Evolutionary conservation across 495 filamentous ascomycete genomes (phyloP), one percentile per base, ranked within the genome.

Genomic region (Penicillium cosmopolitanum): DNA sequence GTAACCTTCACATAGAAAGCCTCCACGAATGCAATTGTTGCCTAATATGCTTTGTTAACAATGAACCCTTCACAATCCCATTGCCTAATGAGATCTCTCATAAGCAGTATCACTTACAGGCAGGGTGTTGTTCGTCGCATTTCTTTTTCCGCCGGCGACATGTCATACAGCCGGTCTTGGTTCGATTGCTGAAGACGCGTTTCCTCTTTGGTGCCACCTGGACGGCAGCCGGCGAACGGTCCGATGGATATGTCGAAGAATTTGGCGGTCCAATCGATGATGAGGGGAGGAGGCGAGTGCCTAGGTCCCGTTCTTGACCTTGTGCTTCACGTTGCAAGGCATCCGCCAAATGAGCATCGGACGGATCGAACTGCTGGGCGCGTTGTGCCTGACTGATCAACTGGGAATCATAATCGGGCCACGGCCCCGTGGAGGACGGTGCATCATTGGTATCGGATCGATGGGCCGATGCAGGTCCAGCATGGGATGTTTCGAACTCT

Each of bases 131-230:
- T 77, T 98, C 95, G 67, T 98, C 95, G 70, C 95, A 98, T 74
- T 98, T 98, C 85, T 98, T 98, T 84, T 98, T 98, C 48, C 95
- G 84, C 64, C 87, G 84, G 55, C 95, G 83, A 72, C 95, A 98
- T 28, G 95, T 98, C 77, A 97, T 89, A 71, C 95, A 98, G 16
- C 95, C 95, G 34, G 95, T 97, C 77, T 98, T 98, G 16, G 95
- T 98, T 54, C 95, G 85, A 72, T 97, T 97, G 73, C 91, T 96
- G 69, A 98, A 98, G 66, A 96, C 81, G 23, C 92, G 85, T 69
- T 96, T 96, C 63, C 92, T 80, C 69, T 92, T 92, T 9, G 87
- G 87, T 59, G 90, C 89, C 11, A 88, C 83, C 73, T 92, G 86
- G 18, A 85, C 66, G 4, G 71, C 59, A n/a, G 65, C 56, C 16